phyloP scores from a whole-genome alignment of 495 filamentous ascomycete species.

The Lichina pygmaea region DNA sequence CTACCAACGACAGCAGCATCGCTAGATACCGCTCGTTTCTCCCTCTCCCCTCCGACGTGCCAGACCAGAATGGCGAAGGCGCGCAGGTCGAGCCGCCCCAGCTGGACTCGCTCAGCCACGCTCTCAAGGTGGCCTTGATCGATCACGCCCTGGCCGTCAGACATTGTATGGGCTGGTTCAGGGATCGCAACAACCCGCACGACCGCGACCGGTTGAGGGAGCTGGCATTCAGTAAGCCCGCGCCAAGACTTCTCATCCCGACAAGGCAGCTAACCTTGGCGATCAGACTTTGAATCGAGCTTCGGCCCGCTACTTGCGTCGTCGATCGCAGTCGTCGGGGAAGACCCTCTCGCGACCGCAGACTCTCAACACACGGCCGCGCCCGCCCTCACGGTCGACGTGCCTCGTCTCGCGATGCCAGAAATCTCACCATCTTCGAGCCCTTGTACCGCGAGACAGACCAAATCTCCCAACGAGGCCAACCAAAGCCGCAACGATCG shows the following conservation, averaged over 20 bases:
- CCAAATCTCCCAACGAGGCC: not conserved
- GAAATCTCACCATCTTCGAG: not conserved
- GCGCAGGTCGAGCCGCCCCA: constrained; percentile 21
- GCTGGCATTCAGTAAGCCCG: not conserved
- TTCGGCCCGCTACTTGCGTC: not conserved
- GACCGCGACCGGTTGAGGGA: constrained; percentile 1
- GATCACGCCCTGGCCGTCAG: constrained; percentile 78
- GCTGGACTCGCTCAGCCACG: constrained; percentile 46
- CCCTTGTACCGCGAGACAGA: not conserved
- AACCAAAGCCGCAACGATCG: not conserved
- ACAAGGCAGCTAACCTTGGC: not conserved
- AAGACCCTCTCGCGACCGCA: no score
- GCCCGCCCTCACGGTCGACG: no score
- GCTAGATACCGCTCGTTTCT: constrained; percentile 50
- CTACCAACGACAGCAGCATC: constrained; percentile 38
- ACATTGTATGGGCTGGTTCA: constrained; percentile 46
- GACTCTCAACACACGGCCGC: no score
- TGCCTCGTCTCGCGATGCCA: not conserved
- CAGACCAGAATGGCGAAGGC: constrained; percentile 17
- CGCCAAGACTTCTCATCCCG: not conserved
- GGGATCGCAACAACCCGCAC: not conserved
- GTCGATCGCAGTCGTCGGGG: not conserved
- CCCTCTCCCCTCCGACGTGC: constrained; percentile 18
- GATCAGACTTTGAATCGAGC: not conserved
- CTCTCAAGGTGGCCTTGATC: constrained; percentile 60